Evolutionary conservation across 148 eudicot species (phyloP).

Genomic region (Vaccinium corymbosum): DNA sequence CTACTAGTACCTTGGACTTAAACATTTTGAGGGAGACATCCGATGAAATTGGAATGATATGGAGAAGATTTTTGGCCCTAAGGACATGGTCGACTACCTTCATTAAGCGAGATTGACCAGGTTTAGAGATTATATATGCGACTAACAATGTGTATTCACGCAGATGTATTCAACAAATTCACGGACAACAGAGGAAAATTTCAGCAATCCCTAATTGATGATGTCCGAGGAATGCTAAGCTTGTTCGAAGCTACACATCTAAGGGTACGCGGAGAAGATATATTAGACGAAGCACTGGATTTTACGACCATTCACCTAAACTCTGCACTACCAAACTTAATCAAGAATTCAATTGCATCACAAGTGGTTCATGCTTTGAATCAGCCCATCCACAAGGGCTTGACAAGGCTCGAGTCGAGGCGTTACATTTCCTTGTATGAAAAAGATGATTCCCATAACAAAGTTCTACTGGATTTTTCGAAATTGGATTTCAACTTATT

Average conservation of each 20-base stretch:
- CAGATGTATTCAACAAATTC: slow-evolving; percentile 16
- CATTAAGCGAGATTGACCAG: too few species aligned
- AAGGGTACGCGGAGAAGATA: slow-evolving; percentile 32
- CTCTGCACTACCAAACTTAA: background rate
- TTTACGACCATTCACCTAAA: slow-evolving; percentile 29
- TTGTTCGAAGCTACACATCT: slow-evolving; percentile 29
- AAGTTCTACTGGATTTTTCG: slow-evolving; percentile 35
- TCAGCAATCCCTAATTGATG: background rate
- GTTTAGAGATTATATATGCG: too few species aligned
- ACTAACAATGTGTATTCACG: slow-evolving; percentile 5
- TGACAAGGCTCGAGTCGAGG: slow-evolving; percentile 42
- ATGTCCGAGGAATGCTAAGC: slow-evolving; percentile 13
- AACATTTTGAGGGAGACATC: too few species aligned
- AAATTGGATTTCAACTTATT: slow-evolving; percentile 49
- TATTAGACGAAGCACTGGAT: slow-evolving; percentile 34
- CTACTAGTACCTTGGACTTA: too few species aligned
- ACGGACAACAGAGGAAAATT: slow-evolving; percentile 13
- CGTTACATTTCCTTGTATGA: slow-evolving; percentile 41
- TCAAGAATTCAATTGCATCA: background rate
- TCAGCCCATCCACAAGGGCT: slow-evolving; percentile 32
- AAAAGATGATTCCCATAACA: slow-evolving; percentile 28
- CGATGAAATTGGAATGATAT: too few species aligned
- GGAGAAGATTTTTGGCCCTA: too few species aligned
- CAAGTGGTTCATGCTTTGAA: slow-evolving; percentile 42
- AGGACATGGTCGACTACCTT: too few species aligned